Conservation (phyloP, 2,329 filamentous ascomycete species). For the Aspergillus tamarii region DNA sequence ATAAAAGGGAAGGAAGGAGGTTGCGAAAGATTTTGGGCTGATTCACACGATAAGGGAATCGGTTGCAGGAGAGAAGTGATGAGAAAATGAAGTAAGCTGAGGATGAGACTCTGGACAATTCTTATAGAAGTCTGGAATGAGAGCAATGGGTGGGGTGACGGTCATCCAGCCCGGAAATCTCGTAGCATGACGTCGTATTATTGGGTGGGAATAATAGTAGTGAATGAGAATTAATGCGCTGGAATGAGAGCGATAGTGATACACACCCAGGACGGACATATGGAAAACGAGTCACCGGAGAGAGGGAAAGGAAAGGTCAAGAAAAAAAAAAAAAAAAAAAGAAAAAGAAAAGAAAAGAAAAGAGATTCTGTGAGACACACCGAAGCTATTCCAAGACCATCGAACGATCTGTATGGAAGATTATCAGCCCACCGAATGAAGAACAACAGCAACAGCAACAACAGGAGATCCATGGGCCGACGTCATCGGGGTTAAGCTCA, state of each 20-base stretch:
- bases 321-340: too few species aligned
- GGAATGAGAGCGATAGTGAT: too few species aligned
- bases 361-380: not conserved
- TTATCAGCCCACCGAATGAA: conserved; percentile 1
- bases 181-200: not conserved
- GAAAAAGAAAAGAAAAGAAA: too few species aligned
- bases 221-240: not conserved
- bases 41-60: not conserved
- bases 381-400: conserved; percentile 4
- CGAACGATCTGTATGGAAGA: not conserved
- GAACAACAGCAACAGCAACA: not conserved
- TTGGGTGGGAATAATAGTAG: not conserved
- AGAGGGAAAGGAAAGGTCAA: conserved; percentile 4
- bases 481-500: not conserved
- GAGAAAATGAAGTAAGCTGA: not conserved
- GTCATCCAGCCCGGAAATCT: not conserved
- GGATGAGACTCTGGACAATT: conserved; percentile 3
- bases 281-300: not conserved
- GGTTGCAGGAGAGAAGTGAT: not conserved
- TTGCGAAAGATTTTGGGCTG: not conserved
- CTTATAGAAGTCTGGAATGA: conserved; percentile 11
- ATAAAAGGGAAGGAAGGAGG: not conserved
- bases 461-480: not conserved
- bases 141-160: conserved; percentile 7
- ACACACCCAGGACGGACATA: not conserved